A percentile compares a stretch with the other conserved stretches of the same genome.
These are phyloP conservation scores for Citrus reticulata DNA, from an alignment of 345 rosid genomes.

Conservation along the genomic window DNA sequence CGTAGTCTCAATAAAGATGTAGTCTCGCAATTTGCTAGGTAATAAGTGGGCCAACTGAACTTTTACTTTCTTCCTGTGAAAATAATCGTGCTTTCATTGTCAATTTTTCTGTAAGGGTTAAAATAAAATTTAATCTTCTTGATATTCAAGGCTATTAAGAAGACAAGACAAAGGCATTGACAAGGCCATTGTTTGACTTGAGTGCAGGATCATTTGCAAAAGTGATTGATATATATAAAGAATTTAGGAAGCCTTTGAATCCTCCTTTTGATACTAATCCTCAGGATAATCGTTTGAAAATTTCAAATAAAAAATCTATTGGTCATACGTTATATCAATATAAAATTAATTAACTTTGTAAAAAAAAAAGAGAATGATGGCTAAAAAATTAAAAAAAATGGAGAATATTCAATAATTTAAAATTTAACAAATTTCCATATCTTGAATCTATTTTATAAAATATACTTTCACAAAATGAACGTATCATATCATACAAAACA, in stretches of 20 bases:
- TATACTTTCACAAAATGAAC: too few relatives aligned
- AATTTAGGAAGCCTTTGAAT: conserved; percentile 39
- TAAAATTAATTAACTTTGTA: too few relatives aligned
- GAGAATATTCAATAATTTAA: too few relatives aligned
- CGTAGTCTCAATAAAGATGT: conserved; percentile 32
- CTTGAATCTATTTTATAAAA: too few relatives aligned
- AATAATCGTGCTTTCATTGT: neutral
- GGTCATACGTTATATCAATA: too few relatives aligned
- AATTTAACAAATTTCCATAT: too few relatives aligned
- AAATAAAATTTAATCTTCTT: neutral
- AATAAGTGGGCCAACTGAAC: conserved; percentile 90
- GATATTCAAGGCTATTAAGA: conserved; percentile 56
- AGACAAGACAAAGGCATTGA: conserved; percentile 49
- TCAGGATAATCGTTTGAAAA: too few relatives aligned
- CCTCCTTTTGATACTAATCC: conserved; percentile 77
- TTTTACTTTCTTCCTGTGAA: neutral
- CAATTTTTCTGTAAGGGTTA: neutral
- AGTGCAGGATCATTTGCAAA: conserved; percentile 52
- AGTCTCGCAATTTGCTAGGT: conserved; percentile 72
- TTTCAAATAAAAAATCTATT: too few relatives aligned
- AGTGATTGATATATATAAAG: conserved; percentile 33
- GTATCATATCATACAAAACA: too few relatives aligned
- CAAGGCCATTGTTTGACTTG: conserved; percentile 70
- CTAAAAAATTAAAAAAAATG: too few relatives aligned
- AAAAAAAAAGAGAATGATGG: too few relatives aligned